These are phyloP conservation scores for Paralagenidium karlingii DNA, from an alignment of 352 stramenopile genomes.

Conservation along the genomic window DNA sequence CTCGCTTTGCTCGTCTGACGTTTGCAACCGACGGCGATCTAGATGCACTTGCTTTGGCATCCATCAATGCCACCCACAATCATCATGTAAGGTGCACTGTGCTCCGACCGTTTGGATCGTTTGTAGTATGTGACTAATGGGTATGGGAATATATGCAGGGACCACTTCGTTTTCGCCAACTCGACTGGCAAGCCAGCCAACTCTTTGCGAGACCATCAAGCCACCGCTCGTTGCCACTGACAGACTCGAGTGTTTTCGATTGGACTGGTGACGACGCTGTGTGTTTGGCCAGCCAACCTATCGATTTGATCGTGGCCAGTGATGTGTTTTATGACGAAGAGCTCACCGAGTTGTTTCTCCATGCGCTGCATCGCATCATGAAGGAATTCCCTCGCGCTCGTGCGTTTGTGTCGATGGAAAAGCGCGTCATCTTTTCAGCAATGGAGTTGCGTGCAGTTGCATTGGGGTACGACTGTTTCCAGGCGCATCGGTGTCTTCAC, in stretches of 20 bases:
- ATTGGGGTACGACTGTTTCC: slow-evolving; percentile 42
- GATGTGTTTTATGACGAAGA: slow-evolving; percentile 60
- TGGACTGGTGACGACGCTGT: no score
- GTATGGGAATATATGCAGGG: slow-evolving; percentile 5
- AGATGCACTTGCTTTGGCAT: slow-evolving; percentile 17
- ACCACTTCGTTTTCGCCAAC: slow-evolving; percentile 9
- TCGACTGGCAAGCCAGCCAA: no score
- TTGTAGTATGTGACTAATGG: not conserved
- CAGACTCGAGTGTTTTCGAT: no score
- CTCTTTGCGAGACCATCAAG: no score
- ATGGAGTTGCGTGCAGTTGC: slow-evolving; percentile 27
- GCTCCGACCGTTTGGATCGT: no score
- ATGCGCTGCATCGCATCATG: slow-evolving; percentile 23
- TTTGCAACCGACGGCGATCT: slow-evolving; percentile 33
- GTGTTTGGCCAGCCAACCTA: no score
- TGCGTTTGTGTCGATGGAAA: slow-evolving; percentile 25
- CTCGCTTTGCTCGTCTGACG: slow-evolving; percentile 15
- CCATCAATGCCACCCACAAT: slow-evolving; percentile 22
- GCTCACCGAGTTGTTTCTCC: slow-evolving; percentile 22
- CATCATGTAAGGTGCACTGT: slow-evolving; percentile 8
- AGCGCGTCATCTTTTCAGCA: slow-evolving; percentile 42
- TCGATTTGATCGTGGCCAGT: no score
- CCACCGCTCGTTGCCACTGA: no score
- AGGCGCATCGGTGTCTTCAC: slow-evolving; percentile 23
- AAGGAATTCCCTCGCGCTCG: slow-evolving; percentile 7